Percentiles rank a stretch among this genome's conserved stretches.
These are phyloP conservation scores for Penicillium sp. DNA, from an alignment of 2,329 filamentous ascomycete genomes.

Conservation along the genomic window DNA sequence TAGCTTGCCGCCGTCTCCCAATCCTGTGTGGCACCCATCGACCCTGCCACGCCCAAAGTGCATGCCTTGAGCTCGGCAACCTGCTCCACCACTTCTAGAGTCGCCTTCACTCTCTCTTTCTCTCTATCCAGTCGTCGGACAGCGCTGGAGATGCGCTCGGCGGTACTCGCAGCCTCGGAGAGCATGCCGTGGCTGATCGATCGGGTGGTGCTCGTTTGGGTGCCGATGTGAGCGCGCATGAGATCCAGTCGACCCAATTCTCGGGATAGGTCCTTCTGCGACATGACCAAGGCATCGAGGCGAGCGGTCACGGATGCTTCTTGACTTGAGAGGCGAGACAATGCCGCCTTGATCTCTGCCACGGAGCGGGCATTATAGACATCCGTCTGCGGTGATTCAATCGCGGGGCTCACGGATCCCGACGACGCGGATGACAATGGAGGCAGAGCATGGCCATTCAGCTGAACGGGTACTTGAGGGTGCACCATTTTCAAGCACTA, in stretches of 20 bases:
- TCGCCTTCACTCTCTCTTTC: constrained; percentile 85
- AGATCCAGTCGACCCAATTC: constrained; percentile 84
- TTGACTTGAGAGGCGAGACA: constrained; percentile 67
- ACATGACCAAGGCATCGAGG: constrained; percentile 70
- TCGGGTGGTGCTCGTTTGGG: constrained; percentile 77
- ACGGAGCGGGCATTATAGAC: constrained; percentile 68
- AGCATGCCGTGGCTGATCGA: constrained; percentile 88
- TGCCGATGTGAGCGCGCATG: constrained; percentile 77
- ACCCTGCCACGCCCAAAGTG: constrained; percentile 86
- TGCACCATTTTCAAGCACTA: constrained; percentile 8
- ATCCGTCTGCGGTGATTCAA: constrained; percentile 20
- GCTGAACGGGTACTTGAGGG: constrained; percentile 11
- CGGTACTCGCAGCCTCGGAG: constrained; percentile 75
- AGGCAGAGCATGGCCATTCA: constrained; percentile 24
- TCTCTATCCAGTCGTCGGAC: constrained; percentile 86
- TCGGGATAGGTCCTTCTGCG: constrained; percentile 78
- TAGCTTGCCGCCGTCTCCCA: constrained; percentile 96
- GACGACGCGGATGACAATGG: constrained; percentile 1
- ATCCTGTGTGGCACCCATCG: constrained; percentile 96
- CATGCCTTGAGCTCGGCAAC: constrained; percentile 96
- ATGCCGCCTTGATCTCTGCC: constrained; percentile 70
- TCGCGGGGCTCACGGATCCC: constrained; percentile 3
- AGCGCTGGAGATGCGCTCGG: constrained; percentile 74
- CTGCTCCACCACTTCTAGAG: constrained; percentile 86
- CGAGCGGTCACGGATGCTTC: constrained; percentile 68